phyloP scores from a whole-genome alignment of 495 filamentous ascomycete genomes.

The Penicillium alfredii region DNA sequence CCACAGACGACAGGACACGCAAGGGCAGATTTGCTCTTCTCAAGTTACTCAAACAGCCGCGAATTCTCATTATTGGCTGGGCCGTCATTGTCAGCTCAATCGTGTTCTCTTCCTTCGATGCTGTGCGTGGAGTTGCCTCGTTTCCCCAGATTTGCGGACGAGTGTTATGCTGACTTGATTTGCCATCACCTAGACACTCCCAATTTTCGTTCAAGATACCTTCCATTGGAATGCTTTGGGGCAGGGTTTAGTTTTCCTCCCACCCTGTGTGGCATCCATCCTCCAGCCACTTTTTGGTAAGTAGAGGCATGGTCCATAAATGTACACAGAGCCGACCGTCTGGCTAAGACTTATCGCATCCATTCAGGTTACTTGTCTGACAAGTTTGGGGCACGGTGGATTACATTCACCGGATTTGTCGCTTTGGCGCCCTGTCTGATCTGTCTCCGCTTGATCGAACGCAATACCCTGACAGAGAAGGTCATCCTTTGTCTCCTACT shows the following conservation, averaged over 20 bases:
- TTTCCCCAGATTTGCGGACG: too few species aligned
- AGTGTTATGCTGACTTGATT: neutral
- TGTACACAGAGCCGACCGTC: conserved; percentile 30
- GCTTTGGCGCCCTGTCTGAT: conserved; percentile 43
- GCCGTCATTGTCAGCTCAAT: conserved; percentile 11
- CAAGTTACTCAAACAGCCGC: conserved; percentile 10
- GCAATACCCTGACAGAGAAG: conserved; percentile 24
- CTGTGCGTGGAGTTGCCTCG: conserved; percentile 5
- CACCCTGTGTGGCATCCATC: conserved; percentile 52
- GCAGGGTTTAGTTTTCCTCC: conserved; percentile 65
- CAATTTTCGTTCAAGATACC: conserved; percentile 51
- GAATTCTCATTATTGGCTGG: conserved; percentile 14
- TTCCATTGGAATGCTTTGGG: conserved; percentile 61
- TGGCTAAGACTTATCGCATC: conserved; percentile 21
- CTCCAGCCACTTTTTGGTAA: conserved; percentile 30
- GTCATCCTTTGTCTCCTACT: conserved; percentile 27
- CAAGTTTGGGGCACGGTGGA: conserved; percentile 41
- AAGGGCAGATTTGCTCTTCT: neutral
- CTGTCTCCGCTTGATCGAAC: conserved; percentile 41
- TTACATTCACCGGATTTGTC: conserved; percentile 41
- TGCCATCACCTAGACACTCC: conserved; percentile 32
- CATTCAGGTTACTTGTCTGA: conserved; percentile 43
- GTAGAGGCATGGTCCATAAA: too few species aligned
- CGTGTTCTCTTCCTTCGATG: conserved; percentile 14
- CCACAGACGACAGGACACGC: too few species aligned